Base-by-base conservation (phyloP, 306 rosid species). In the Oemleria cerasiformis region DNA sequence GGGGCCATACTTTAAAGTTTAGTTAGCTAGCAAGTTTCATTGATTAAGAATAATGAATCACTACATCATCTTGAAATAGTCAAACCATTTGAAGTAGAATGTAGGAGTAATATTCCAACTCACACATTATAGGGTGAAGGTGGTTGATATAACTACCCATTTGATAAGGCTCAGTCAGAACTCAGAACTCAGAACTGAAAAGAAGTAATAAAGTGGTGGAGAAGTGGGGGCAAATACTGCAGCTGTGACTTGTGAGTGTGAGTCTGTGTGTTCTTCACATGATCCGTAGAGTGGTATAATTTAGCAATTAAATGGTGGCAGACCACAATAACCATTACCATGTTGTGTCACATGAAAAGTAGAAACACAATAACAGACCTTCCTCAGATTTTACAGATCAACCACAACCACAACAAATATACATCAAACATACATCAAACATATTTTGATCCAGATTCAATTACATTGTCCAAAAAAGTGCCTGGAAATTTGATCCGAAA, bases 391-490 rank as follows among this genome's bases (percentile, higher is more conserved):
- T 58, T 40, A 58, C 63, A 58, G 63, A 21, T 5, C 14, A 30
- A 30, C 36, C 36, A 30, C 36, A 30, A 30, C 36, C 36, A 30
- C 36, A 30, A 1, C 36, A 30, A 30, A 30, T 30, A 30, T 30
- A 30, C 36, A 30, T 30, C 2, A 55, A 51, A 55, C 15, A 63
- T 21, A 2, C 7, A 42, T 43, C 30, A 55, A 51, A 55, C 15
- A 55, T 14, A 47, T 4, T 21, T 13, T 45, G 65, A 69, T 82
- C 36, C 72, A 42, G 19, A 9, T 50, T 61, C 58, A 38, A 51
- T 30, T 30, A 30, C 36, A 30, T 1, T 30, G 36, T 30, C 36
- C 36, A 30, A 30, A 30, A 3, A 30, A 30, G 36, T 2, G 36
- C 36, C 36, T 30, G 3, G 36, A 30, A 30, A 30, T 1, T 30